phyloP scores from a whole-genome alignment of 306 rosid species.

The Hippophae gyantsensis region DNA sequence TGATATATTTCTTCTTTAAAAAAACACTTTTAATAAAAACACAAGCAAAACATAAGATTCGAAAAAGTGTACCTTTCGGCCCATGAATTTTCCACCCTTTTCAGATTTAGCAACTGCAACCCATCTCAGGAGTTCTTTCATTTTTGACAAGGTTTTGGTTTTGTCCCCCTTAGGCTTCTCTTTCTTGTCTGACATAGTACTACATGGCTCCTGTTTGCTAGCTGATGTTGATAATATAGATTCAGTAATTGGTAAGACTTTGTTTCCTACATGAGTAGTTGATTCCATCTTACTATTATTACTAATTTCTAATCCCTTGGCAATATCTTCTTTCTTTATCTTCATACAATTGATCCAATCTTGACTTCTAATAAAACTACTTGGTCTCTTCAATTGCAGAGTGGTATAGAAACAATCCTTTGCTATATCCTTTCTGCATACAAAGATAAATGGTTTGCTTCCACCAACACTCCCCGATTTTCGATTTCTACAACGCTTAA shows the following conservation, averaged over 20 bases:
- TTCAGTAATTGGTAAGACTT: conserved; percentile 66
- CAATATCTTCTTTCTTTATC: conserved; percentile 57
- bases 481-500: conserved; percentile 20
- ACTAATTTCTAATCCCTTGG: conserved; percentile 27
- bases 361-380: conserved; percentile 21
- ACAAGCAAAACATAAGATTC: background rate
- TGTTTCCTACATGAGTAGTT: conserved; percentile 41
- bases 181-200: conserved; percentile 23
- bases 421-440: conserved; percentile 43
- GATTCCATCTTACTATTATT: conserved; percentile 35
- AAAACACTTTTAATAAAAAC: background rate
- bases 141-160: conserved; percentile 51
- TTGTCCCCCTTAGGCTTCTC: conserved; percentile 37
- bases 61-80: conserved; percentile 42
- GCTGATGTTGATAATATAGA: conserved; percentile 27
- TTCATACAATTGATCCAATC: conserved; percentile 28
- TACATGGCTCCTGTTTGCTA: conserved; percentile 27
- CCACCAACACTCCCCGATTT: conserved; percentile 22
- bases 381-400: conserved; percentile 29
- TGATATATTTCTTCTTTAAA: background rate
- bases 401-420: conserved; percentile 45
- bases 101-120: conserved; percentile 68
- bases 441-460: conserved; percentile 23
- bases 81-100: conserved; percentile 49
- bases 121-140: conserved; percentile 91